phyloP scores from a whole-genome alignment of 2,329 filamentous ascomycete genomes.

The Monilinia polystroma region DNA sequence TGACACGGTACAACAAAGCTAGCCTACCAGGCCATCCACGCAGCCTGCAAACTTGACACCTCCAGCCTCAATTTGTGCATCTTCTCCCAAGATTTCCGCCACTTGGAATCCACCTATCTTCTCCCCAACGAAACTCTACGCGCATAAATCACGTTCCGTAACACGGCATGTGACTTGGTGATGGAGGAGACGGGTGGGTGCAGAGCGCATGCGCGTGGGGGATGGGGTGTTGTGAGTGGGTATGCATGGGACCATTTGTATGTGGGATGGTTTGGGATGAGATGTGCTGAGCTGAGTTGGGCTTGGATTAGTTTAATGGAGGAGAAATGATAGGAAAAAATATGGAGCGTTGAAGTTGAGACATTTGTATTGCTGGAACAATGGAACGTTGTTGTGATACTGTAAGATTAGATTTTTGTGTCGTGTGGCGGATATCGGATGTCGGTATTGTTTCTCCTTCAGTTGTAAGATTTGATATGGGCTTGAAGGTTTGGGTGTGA shows the following conservation, averaged over 20 bases:
- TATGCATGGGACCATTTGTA: too few relatives aligned
- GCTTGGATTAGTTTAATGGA: neutral
- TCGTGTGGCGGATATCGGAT: neutral
- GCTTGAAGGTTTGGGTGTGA: too few relatives aligned
- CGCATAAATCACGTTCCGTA: neutral
- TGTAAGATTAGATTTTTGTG: neutral
- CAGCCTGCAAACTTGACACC: neutral
- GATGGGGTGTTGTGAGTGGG: neutral
- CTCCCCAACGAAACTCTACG: neutral
- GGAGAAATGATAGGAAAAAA: too few relatives aligned
- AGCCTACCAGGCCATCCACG: neutral
- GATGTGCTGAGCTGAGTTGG: neutral
- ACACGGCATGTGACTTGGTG: neutral
- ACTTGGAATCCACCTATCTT: neutral
- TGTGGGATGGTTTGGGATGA: neutral
- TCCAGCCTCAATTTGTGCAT: neutral
- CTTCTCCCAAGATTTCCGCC: neutral
- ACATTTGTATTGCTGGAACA: neutral
- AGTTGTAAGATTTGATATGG: neutral
- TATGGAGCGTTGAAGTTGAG: neutral
- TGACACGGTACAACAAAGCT: neutral
- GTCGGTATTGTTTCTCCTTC: neutral
- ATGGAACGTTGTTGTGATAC: constrained; percentile 3
- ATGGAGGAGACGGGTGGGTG: neutral
- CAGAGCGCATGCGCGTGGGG: neutral